Conservation (phyloP, 805 yeast species). For the Vanderwaltozyma yarrowii region DNA sequence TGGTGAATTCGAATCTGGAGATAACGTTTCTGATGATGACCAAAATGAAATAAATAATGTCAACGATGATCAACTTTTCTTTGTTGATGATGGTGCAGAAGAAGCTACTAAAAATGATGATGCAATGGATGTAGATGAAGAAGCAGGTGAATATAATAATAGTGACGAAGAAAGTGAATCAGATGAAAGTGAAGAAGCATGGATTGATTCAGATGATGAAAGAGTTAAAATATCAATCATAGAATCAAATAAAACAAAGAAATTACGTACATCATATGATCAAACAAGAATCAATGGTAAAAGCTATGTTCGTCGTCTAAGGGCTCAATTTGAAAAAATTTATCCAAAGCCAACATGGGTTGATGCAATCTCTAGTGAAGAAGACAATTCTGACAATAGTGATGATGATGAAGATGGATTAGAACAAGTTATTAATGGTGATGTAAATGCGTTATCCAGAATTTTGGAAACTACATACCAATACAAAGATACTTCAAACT, state of each 20-base stretch:
- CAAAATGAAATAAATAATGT: slow-evolving; percentile 21
- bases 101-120: slow-evolving; percentile 7
- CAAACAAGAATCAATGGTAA: slow-evolving; percentile 48
- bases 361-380: slow-evolving; percentile 25
- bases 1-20: slow-evolving; percentile 23
- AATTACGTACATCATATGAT: slow-evolving; percentile 51
- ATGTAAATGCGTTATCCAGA: slow-evolving; percentile 32
- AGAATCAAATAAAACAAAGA: slow-evolving; percentile 50
- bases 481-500: slow-evolving; percentile 31
- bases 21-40: slow-evolving; percentile 27
- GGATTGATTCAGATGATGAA: slow-evolving; percentile 94
- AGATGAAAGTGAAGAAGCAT: slow-evolving; percentile 39
- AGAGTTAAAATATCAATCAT: slow-evolving; percentile 48
- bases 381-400: slow-evolving; percentile 14
- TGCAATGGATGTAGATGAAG: slow-evolving; percentile 6
- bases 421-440: slow-evolving; percentile 29
- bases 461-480: slow-evolving; percentile 32
- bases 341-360: slow-evolving; percentile 87
- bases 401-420: slow-evolving; percentile 25
- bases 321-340: slow-evolving; percentile 60
- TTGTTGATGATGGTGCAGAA: slow-evolving; percentile 21
- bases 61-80: slow-evolving; percentile 19
- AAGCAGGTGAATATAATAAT: slow-evolving; percentile 22
- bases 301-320: slow-evolving; percentile 51
- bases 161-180: slow-evolving; percentile 27